phyloP scores from a whole-genome alignment of 2,329 filamentous ascomycete genomes.

The Aspergillus ruber region DNA sequence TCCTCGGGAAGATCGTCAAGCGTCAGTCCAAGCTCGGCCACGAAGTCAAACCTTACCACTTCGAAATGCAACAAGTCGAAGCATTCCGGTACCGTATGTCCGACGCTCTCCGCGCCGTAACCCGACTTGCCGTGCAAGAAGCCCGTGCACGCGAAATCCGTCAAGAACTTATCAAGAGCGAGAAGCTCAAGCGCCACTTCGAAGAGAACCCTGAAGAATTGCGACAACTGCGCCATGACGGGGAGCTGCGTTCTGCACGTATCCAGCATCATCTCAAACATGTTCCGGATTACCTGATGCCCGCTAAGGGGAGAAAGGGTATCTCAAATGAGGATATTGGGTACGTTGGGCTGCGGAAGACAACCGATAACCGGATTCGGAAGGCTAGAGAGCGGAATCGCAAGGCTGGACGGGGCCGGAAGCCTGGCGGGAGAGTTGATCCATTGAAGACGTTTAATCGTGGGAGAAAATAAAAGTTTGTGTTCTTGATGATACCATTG shows the following conservation, averaged over 20 bases:
- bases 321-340: conserved; percentile 62
- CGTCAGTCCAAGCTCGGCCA: conserved; percentile 72
- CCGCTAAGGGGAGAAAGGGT: conserved; percentile 65
- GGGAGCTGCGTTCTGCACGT: conserved; percentile 73
- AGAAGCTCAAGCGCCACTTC: conserved; percentile 91
- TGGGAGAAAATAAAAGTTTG: conserved; percentile 23
- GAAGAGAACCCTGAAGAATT: conserved; percentile 93
- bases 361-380: conserved; percentile 46
- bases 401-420: conserved; percentile 42
- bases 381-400: conserved; percentile 43
- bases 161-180: conserved; percentile 84
- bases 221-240: conserved; percentile 80
- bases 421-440: conserved; percentile 60
- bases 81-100: conserved; percentile 93
- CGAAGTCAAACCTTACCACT: conserved; percentile 82
- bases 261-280: conserved; percentile 88
- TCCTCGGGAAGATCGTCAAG: conserved; percentile 71
- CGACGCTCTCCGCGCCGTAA: conserved; percentile 84
- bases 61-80: conserved; percentile 90
- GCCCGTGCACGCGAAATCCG: conserved; percentile 81
- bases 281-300: conserved; percentile 88
- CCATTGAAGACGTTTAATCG: conserved; percentile 84
- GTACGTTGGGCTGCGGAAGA: conserved; percentile 62
- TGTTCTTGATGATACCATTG: no score
- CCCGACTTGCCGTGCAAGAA: conserved; percentile 81